A percentile compares a stretch with the other conserved stretches of the same genome.
phyloP scores from a whole-genome alignment of 805 yeast species.

The Metschnikowia kofuensis region DNA sequence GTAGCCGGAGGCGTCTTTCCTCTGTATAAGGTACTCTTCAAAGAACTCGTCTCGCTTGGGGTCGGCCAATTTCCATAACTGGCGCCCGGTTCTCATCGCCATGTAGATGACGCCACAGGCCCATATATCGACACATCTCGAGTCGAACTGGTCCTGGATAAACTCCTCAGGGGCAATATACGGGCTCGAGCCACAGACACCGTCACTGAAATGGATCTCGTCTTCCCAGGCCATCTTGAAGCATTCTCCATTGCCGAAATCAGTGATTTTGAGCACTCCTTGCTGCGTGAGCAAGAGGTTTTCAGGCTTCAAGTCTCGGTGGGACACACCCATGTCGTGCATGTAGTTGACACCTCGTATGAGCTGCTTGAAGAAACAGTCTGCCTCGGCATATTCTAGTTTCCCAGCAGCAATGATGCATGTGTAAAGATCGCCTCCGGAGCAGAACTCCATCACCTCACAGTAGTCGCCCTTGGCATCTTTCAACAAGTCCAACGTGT shows the following conservation, averaged over 20 bases:
- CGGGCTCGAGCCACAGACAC: constrained; percentile 83
- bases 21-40: constrained; percentile 65
- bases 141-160: constrained; percentile 64
- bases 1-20: constrained; percentile 82
- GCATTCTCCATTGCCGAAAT: constrained; percentile 85
- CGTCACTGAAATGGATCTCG: constrained; percentile 65
- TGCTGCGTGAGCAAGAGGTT: constrained; percentile 69
- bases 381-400: constrained; percentile 79
- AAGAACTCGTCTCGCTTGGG: constrained; percentile 76
- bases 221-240: constrained; percentile 83
- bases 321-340: constrained; percentile 89
- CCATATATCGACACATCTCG: constrained; percentile 85
- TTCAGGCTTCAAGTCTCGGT: constrained; percentile 87
- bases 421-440: constrained; percentile 79
- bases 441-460: constrained; percentile 82
- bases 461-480: constrained; percentile 82
- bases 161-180: constrained; percentile 91
- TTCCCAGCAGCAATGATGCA: constrained; percentile 73
- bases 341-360: constrained; percentile 81
- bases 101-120: constrained; percentile 89
- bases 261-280: constrained; percentile 79
- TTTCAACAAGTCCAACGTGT: constrained; percentile 70
- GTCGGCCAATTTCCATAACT: constrained; percentile 84
- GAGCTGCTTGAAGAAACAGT: constrained; percentile 84
- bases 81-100: constrained; percentile 94